Percentiles rank a stretch among this genome's conserved stretches.
These are phyloP conservation scores for Neoboletus subvelutipes DNA, from an alignment of 768 basidiomycete species.

Conservation along the genomic window DNA sequence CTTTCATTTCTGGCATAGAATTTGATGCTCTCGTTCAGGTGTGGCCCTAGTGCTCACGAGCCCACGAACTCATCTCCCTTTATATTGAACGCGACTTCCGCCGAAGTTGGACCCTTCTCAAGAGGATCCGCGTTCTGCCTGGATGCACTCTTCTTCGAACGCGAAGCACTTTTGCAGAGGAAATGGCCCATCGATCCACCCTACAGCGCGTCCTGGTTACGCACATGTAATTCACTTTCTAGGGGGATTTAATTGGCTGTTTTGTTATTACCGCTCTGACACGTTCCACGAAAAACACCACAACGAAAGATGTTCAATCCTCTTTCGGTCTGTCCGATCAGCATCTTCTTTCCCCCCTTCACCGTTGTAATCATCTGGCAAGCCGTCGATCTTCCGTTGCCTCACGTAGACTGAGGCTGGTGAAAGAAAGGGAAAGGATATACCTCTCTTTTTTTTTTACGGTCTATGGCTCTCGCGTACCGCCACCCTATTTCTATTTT, in stretches of 20 bases:
- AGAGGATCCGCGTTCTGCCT: conserved; percentile 19
- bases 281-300: conserved; percentile 7
- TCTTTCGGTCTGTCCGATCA: conserved; percentile 4
- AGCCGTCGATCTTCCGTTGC: conserved; percentile 7
- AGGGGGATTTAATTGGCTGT: background rate
- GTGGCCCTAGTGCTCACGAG: conserved; percentile 5
- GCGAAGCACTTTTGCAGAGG: conserved; percentile 3
- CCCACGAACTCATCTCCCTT: conserved; percentile 3
- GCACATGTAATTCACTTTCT: conserved; percentile 5
- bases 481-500: background rate
- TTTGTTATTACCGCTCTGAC: conserved; percentile 19
- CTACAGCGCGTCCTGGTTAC: conserved; percentile 4
- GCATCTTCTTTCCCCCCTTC: background rate
- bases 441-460: background rate
- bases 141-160: conserved; percentile 6
- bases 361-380: background rate
- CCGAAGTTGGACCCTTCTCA: conserved; percentile 17
- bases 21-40: background rate
- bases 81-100: conserved; percentile 1
- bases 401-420: background rate
- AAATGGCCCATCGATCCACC: conserved; percentile 10
- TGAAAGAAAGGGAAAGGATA: background rate
- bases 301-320: background rate
- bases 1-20: conserved; percentile 17
- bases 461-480: background rate